Evolutionary conservation across 192 early-diverging fungal genomes (phyloP), one percentile per base, ranked within the genome.

Genomic region (Linderina pennispora): DNA sequence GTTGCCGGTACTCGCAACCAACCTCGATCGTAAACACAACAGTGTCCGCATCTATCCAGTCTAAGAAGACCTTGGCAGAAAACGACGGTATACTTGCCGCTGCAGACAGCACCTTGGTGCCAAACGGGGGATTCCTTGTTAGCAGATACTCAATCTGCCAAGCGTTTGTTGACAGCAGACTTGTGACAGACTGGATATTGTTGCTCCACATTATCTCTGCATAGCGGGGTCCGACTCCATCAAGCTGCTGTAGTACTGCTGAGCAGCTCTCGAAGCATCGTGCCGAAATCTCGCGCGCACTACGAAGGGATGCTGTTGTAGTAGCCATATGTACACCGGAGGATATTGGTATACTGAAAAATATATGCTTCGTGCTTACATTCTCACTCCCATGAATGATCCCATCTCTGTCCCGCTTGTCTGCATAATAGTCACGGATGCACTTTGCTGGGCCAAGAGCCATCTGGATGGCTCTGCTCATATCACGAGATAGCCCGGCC

Each of bases 111-210:
- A 80, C 60, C 36, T 71, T 78, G 50, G 77, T 81, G 9, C 83
- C 83, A 48, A 79, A 76, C 35, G 81, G 77, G 5, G 81, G 80
- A 22, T 80, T 78, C 3, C 77, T 62, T 5, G 55, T 65, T 4
- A 78, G 57, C 0, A 75, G 38, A 25, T 58, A 52, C 21, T 85
- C 83, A 40, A 85, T 66, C 14, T 77, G 53, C 23, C 76, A 58
- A 0, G 79, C 48, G 11, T 49, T 54, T 1, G 55, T 53, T 3
- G 40, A 24, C 8, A 44, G 34, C 20, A 85, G 58, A 1, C 65
- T 51, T 7, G 34, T 23, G 31, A 83, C 66, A 0, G 73, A 72
- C 17, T 14, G 62, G 14, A 81, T 62, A 0, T 74, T 77, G 1
- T 61, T 59, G 5, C 45, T 65, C 43, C 68, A 71, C 3, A 85